A percentile compares a stretch with the other conserved stretches of the same genome.
These are phyloP conservation scores for Hypoxylon lienhwacheense DNA, from an alignment of 495 filamentous ascomycete genomes.

Conservation along the genomic window DNA sequence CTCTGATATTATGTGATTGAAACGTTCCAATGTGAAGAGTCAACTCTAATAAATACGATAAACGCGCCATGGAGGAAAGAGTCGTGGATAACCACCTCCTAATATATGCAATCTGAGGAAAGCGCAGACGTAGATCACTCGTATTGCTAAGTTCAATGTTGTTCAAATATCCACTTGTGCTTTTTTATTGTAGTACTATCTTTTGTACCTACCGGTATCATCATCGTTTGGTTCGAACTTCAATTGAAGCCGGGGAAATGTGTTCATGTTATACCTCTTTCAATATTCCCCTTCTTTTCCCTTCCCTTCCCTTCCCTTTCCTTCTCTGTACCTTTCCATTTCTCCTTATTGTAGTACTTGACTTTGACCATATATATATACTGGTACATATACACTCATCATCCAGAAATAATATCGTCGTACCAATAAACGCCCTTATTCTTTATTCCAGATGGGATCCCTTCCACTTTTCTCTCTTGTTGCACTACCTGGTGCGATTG, in stretches of 20 bases:
- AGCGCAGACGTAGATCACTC: no score
- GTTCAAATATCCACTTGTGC: constrained; percentile 12
- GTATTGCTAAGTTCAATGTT: no score
- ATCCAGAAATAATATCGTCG: constrained; percentile 21
- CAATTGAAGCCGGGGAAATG: constrained; percentile 17
- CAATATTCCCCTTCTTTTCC: not conserved
- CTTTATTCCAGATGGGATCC: constrained; percentile 21
- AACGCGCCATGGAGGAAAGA: no score
- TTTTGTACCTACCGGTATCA: no score
- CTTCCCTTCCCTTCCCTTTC: constrained; percentile 4
- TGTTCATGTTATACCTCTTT: not conserved
- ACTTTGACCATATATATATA: constrained; percentile 15
- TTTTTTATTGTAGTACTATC: constrained; percentile 20
- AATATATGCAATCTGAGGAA: no score
- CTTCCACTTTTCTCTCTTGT: constrained; percentile 2
- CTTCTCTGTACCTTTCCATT: constrained; percentile 4
- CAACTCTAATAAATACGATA: no score
- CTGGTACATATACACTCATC: not conserved
- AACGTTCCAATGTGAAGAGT: no score
- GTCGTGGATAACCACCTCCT: no score
- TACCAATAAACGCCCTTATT: constrained; percentile 28
- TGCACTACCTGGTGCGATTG: not conserved
- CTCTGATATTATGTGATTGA: no score
- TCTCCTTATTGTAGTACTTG: no score
- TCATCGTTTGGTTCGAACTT: constrained; percentile 22